Conservation (phyloP, 345 rosid species). For the Stellera chamaejasme region DNA sequence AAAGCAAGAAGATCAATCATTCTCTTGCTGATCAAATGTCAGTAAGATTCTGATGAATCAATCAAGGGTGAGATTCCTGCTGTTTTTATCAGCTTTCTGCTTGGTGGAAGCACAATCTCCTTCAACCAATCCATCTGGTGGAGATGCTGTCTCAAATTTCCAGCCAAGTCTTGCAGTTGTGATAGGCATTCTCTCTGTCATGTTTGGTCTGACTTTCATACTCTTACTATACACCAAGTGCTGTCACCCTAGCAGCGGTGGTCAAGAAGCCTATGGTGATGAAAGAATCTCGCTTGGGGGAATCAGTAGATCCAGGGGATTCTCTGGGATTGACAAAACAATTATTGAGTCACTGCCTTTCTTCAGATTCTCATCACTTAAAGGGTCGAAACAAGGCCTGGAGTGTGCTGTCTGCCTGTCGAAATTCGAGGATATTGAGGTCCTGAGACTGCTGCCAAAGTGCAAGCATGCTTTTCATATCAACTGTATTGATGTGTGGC, state of each 20-base stretch:
- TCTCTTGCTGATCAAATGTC: conserved; percentile 6
- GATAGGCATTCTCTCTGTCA: conserved; percentile 54
- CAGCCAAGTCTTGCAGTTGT: conserved; percentile 85
- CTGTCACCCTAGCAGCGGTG: conserved; percentile 35
- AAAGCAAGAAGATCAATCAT: not conserved
- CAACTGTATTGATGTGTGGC: conserved; percentile 83
- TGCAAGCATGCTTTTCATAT: conserved; percentile 90
- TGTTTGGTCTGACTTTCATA: conserved; percentile 58
- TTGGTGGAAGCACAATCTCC: conserved; percentile 22
- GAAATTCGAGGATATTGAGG: conserved; percentile 69
- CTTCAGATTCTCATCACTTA: conserved; percentile 71
- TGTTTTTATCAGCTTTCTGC: conserved; percentile 8
- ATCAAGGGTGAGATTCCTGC: not conserved
- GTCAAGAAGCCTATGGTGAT: conserved; percentile 2
- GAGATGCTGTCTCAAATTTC: conserved; percentile 32
- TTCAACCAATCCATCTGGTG: conserved; percentile 2
- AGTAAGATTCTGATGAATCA: conserved; percentile 23
- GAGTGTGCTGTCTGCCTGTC: conserved; percentile 87
- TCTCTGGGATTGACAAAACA: conserved; percentile 74
- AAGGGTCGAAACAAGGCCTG: conserved; percentile 68
- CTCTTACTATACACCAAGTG: conserved; percentile 63
- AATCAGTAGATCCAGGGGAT: conserved; percentile 29
- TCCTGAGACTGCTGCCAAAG: conserved; percentile 64
- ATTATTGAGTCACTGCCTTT: conserved; percentile 81
- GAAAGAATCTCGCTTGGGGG: conserved; percentile 14